Conservation (phyloP, 2,329 filamentous ascomycete genomes). For the Aspergillus sp. region DNA sequence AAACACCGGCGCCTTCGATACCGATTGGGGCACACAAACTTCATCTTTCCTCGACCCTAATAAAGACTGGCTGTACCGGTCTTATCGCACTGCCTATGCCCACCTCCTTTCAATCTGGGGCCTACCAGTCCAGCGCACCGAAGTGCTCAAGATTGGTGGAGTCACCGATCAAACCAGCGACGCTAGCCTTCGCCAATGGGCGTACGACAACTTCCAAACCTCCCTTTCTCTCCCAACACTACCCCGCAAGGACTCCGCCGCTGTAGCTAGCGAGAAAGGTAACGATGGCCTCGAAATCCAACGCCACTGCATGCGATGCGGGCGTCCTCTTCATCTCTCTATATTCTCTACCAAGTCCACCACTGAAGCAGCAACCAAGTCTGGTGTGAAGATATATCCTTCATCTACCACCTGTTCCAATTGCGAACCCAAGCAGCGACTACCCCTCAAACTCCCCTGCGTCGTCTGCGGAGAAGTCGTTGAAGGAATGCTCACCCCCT, state of each 20-base stretch:
- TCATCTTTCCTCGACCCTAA: constrained; percentile 52
- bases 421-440: constrained; percentile 35
- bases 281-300: constrained; percentile 41
- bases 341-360: constrained; percentile 30
- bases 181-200: constrained; percentile 19
- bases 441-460: constrained; percentile 40
- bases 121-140: constrained; percentile 53
- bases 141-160: constrained; percentile 58
- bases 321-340: constrained; percentile 36
- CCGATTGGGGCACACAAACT: constrained; percentile 47
- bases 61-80: constrained; percentile 48
- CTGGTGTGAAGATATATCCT: constrained; percentile 17
- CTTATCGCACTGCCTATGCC: constrained; percentile 59
- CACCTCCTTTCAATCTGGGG: constrained; percentile 60
- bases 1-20: constrained; percentile 58
- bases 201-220: constrained; percentile 27
- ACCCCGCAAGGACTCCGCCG: constrained; percentile 11
- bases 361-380: constrained; percentile 22
- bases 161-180: constrained; percentile 37
- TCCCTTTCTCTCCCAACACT: constrained; percentile 24
- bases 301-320: constrained; percentile 43
- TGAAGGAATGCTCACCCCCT: constrained; percentile 47
- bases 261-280: constrained; percentile 5
- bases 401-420: constrained; percentile 31
- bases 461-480: constrained; percentile 45